Conservation (phyloP, 2,329 filamentous ascomycete species). For the Stachybotrys elegans region DNA sequence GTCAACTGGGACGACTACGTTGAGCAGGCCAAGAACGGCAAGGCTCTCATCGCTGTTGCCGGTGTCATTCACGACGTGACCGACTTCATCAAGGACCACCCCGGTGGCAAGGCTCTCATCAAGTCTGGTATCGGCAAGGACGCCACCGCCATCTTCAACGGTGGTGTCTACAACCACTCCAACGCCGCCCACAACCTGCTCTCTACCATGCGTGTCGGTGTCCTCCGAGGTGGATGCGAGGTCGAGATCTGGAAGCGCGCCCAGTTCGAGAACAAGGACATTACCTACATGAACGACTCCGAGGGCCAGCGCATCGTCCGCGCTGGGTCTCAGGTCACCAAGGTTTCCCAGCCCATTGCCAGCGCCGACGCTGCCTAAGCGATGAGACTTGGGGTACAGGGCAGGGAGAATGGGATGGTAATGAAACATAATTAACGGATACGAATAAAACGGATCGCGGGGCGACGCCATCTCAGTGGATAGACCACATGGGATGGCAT, state of each 20-base stretch:
- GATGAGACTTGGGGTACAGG: not conserved
- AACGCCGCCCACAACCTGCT: conserved; percentile 87
- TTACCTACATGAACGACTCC: conserved; percentile 74
- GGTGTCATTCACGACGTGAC: conserved; percentile 83
- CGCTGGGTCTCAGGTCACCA: conserved; percentile 80
- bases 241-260: conserved; percentile 92
- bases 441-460: conserved; percentile 11
- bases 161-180: conserved; percentile 83
- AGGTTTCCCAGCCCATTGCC: conserved; percentile 71
- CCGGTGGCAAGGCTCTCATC: conserved; percentile 87
- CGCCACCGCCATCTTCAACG: conserved; percentile 86
- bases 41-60: conserved; percentile 70
- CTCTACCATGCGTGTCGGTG: conserved; percentile 82
- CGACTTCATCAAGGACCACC: conserved; percentile 82
- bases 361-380: conserved; percentile 76
- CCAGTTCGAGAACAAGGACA: conserved; percentile 78
- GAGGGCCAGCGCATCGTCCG: conserved; percentile 78
- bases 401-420: conserved; percentile 1
- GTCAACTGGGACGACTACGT: conserved; percentile 85
- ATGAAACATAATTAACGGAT: conserved; percentile 11
- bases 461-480: too few relatives aligned
- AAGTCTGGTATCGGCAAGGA: conserved; percentile 79
- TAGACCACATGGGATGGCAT: not conserved
- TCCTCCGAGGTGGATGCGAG: conserved; percentile 80
- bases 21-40: conserved; percentile 68